Evolutionary conservation across 1,284 basidiomycete species (phyloP).

Genomic region (Boletus subluridellus): DNA sequence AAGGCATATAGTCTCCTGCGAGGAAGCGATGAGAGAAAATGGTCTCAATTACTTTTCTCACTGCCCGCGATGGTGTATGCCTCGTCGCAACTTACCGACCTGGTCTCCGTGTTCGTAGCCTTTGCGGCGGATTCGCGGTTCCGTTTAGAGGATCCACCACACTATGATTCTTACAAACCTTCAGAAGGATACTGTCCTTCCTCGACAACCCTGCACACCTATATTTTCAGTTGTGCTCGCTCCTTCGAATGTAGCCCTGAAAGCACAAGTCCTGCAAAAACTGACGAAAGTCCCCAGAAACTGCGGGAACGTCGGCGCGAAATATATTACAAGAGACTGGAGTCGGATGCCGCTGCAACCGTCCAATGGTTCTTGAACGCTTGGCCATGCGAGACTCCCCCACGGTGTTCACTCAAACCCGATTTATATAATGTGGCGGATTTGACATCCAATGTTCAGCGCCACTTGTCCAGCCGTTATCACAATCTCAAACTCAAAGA

Average conservation of each 20-base stretch:
- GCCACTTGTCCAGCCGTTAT: constrained; percentile 13
- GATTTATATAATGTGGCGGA: constrained; percentile 4
- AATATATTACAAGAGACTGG: constrained; percentile 10
- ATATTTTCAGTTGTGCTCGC: constrained; percentile 5
- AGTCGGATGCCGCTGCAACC: constrained; percentile 1
- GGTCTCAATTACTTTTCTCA: constrained; percentile 32
- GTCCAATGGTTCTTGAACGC: neutral
- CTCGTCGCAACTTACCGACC: constrained; percentile 1
- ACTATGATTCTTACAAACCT: constrained; percentile 10
- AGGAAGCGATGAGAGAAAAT: constrained; percentile 5
- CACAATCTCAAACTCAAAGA: constrained; percentile 16
- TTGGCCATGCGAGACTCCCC: constrained; percentile 22
- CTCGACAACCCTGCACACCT: neutral
- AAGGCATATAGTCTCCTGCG: constrained; percentile 19
- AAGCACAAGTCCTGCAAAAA: neutral
- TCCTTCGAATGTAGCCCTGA: constrained; percentile 5
- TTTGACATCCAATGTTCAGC: constrained; percentile 1
- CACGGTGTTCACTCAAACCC: constrained; percentile 3
- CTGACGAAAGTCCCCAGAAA: constrained; percentile 1
- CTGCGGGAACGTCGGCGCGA: constrained; percentile 7
- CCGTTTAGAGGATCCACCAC: no score
- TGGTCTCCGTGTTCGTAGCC: constrained; percentile 12
- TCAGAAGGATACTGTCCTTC: constrained; percentile 14
- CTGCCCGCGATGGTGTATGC: constrained; percentile 34
- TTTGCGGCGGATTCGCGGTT: no score